These are phyloP conservation scores for Calycina herbarum DNA, from an alignment of 2,329 filamentous ascomycete species.

Conservation along the genomic window DNA sequence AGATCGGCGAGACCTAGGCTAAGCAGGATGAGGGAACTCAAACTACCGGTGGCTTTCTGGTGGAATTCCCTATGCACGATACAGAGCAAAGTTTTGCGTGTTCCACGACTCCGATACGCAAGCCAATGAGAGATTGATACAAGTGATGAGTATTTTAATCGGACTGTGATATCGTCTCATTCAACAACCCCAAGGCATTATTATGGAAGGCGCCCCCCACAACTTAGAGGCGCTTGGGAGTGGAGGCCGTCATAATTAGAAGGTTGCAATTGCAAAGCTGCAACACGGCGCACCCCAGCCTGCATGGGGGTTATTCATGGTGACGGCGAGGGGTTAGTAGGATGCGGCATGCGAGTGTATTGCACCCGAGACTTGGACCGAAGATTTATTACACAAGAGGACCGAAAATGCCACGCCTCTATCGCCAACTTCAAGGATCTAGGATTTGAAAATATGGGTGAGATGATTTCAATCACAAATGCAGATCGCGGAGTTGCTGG, in stretches of 20 bases:
- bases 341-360: slow-evolving; percentile 9
- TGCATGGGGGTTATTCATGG: neutral
- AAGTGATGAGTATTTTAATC: neutral
- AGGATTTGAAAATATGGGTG: neutral
- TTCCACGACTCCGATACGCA: neutral
- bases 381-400: slow-evolving; percentile 3
- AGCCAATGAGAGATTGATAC: neutral
- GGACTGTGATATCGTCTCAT: neutral
- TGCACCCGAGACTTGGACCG: slow-evolving; percentile 14
- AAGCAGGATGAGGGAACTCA: neutral
- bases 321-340: neutral
- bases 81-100: slow-evolving; percentile 10
- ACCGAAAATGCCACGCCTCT: slow-evolving; percentile 2
- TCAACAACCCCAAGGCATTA: neutral
- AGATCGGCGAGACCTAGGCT: neutral
- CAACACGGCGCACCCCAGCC: neutral
- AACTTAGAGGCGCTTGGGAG: slow-evolving; percentile 2
- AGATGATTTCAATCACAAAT: slow-evolving; percentile 5
- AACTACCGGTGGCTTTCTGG: slow-evolving; percentile 1
- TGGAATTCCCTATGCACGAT: neutral
- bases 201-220: slow-evolving; percentile 1
- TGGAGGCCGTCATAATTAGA: slow-evolving; percentile 10
- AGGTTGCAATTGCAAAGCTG: slow-evolving; percentile 9
- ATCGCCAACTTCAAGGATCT: neutral
- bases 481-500: slow-evolving; percentile 6